phyloP scores from a whole-genome alignment of 2,329 filamentous ascomycete species.

The Nigrospora sphaerica region DNA sequence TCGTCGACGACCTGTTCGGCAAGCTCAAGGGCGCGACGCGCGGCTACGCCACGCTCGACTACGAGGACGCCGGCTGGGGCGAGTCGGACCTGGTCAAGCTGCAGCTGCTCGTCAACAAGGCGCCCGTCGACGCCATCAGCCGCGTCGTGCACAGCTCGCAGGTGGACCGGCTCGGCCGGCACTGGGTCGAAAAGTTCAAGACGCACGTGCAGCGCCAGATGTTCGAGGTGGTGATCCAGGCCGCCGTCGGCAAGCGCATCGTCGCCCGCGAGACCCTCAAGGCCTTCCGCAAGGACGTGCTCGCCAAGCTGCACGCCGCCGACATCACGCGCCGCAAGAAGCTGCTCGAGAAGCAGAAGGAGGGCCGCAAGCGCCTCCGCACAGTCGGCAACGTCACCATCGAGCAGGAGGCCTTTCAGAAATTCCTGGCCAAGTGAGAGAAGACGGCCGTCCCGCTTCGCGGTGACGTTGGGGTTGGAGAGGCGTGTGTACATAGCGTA shows the following conservation, averaged over 20 bases:
- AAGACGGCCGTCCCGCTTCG: no score
- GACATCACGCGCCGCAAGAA: constrained; percentile 80
- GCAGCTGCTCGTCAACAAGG: constrained; percentile 88
- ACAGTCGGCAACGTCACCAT: constrained; percentile 90
- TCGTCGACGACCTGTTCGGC: constrained; percentile 96
- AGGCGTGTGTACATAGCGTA: no score
- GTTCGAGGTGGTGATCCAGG: constrained; percentile 96
- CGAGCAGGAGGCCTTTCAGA: constrained; percentile 91
- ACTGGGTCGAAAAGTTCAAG: constrained; percentile 95
- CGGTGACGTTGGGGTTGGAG: no score
- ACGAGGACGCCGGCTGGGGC: constrained; percentile 89
- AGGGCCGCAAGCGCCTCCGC: constrained; percentile 80
- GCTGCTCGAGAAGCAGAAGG: constrained; percentile 93
- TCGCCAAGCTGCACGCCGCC: constrained; percentile 86
- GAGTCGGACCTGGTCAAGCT: constrained; percentile 77
- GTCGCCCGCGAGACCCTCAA: constrained; percentile 93
- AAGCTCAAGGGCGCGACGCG: constrained; percentile 92
- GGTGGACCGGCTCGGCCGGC: constrained; percentile 69
- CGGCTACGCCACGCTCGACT: constrained; percentile 92
- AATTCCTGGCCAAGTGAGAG: constrained; percentile 73
- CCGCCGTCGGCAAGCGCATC: constrained; percentile 72
- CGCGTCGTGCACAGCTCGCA: constrained; percentile 81
- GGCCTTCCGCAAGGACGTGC: constrained; percentile 90
- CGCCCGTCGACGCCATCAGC: constrained; percentile 89
- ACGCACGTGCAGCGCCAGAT: constrained; percentile 94